These are phyloP conservation scores for Xylaria sp. DNA, from an alignment of 495 filamentous ascomycete genomes.

Conservation along the genomic window DNA sequence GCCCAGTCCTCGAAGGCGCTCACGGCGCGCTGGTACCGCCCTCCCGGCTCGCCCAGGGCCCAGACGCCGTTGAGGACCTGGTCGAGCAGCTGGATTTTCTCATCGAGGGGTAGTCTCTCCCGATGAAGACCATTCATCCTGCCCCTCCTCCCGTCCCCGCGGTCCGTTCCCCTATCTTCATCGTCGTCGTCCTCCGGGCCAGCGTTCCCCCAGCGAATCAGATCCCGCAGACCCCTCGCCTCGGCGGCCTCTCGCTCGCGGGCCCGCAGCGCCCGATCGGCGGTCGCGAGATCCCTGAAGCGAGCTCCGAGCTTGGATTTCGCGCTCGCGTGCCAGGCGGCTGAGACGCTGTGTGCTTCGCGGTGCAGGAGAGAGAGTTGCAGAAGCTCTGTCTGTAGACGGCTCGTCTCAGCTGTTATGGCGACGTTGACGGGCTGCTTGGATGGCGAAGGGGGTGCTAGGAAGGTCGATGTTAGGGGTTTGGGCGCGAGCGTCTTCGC, in stretches of 20 bases:
- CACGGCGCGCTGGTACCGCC: slow-evolving; percentile 56
- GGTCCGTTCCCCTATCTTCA: slow-evolving; percentile 29
- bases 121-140: slow-evolving; percentile 30
- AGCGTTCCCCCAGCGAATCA: slow-evolving; percentile 44
- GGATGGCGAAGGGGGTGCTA: slow-evolving; percentile 58
- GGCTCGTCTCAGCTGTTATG: slow-evolving; percentile 64
- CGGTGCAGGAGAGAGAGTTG: slow-evolving; percentile 75
- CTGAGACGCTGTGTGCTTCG: slow-evolving; percentile 40
- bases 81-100: slow-evolving; percentile 60
- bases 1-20: slow-evolving; percentile 61
- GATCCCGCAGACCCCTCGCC: slow-evolving; percentile 45
- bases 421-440: slow-evolving; percentile 61
- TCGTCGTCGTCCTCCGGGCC: slow-evolving; percentile 20
- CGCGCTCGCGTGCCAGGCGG: slow-evolving; percentile 58
- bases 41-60: slow-evolving; percentile 55
- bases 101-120: slow-evolving; percentile 47
- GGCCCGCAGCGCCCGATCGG: slow-evolving; percentile 40
- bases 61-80: slow-evolving; percentile 57
- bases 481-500: slow-evolving; percentile 65
- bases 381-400: slow-evolving; percentile 74
- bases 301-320: slow-evolving; percentile 45
- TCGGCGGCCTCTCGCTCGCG: slow-evolving; percentile 45
- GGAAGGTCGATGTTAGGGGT: slow-evolving; percentile 60
- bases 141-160: slow-evolving; percentile 35
- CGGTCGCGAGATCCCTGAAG: slow-evolving; percentile 47